These are phyloP conservation scores for Guadua angustifolia DNA, from an alignment of 176 grass and related monocot species.

Conservation along the genomic window DNA sequence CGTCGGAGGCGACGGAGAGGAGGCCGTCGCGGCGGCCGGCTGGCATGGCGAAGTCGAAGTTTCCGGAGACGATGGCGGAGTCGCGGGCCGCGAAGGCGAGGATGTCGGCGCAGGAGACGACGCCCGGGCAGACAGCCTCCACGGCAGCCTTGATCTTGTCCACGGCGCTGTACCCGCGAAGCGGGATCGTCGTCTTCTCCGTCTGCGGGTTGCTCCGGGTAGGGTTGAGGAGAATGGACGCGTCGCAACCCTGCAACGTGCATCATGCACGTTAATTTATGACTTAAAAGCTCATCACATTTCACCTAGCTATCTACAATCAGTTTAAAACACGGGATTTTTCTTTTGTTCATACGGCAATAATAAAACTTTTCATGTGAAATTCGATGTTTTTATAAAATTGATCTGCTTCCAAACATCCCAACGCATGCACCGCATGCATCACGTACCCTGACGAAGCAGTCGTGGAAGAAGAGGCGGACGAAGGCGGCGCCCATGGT, in stretches of 20 bases:
- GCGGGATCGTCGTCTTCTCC: conserved; percentile 57
- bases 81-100: conserved; percentile 60
- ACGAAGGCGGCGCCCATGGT: conserved; percentile 51
- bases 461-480: conserved; percentile 77
- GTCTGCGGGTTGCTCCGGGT: conserved; percentile 13
- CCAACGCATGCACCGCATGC: no score
- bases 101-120: conserved; percentile 64
- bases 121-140: conserved; percentile 44
- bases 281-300: no score
- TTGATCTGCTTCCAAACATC: not conserved
- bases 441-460: conserved; percentile 63
- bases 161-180: conserved; percentile 52
- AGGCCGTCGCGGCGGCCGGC: conserved; percentile 62
- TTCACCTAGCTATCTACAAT: no score
- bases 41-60: conserved; percentile 50
- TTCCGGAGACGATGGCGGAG: conserved; percentile 32
- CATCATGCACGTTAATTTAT: no score
- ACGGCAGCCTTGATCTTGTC: conserved; percentile 48
- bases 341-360: no score
- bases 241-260: conserved; percentile 53
- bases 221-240: conserved; percentile 50
- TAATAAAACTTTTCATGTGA: no score
- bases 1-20: conserved; percentile 31
- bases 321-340: not conserved
- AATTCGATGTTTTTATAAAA: no score